These are phyloP conservation scores for Rhizomucor pusillus DNA, from an alignment of 371 early-diverging fungal genomes.

Conservation along the genomic window DNA sequence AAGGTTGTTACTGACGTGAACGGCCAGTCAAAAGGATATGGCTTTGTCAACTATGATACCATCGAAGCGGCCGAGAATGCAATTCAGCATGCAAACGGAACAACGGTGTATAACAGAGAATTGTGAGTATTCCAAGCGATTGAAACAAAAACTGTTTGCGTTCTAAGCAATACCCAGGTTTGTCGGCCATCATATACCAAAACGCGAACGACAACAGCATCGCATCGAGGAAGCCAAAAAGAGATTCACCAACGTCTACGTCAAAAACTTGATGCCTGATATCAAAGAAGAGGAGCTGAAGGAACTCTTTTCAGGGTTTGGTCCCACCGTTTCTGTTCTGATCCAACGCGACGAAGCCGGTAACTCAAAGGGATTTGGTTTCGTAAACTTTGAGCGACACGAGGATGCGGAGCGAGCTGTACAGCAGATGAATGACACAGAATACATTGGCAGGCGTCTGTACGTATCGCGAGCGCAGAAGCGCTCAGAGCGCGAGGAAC, in stretches of 20 bases:
- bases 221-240: slow-evolving; percentile 14
- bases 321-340: slow-evolving; percentile 81
- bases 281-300: slow-evolving; percentile 85
- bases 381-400: slow-evolving; percentile 94
- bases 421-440: slow-evolving; percentile 88
- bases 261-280: slow-evolving; percentile 92
- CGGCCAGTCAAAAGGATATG: slow-evolving; percentile 90
- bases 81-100: slow-evolving; percentile 95
- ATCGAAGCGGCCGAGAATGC: slow-evolving; percentile 93
- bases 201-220: slow-evolving; percentile 78
- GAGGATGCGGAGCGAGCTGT: slow-evolving; percentile 92
- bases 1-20: slow-evolving; percentile 89
- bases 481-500: slow-evolving; percentile 95
- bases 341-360: slow-evolving; percentile 79
- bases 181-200: slow-evolving; percentile 90
- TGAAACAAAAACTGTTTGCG: too few species aligned
- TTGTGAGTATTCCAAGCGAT: slow-evolving; percentile 44
- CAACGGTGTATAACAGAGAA: slow-evolving; percentile 92
- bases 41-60: slow-evolving; percentile 98
- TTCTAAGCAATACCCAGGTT: slow-evolving; percentile 11
- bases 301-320: slow-evolving; percentile 81
- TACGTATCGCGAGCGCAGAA: slow-evolving; percentile 99
- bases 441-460: slow-evolving; percentile 84
- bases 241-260: slow-evolving; percentile 95
- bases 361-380: slow-evolving; percentile 90